Conservation (phyloP, 768 basidiomycete genomes). For the Tylopilus subfusipes region DNA sequence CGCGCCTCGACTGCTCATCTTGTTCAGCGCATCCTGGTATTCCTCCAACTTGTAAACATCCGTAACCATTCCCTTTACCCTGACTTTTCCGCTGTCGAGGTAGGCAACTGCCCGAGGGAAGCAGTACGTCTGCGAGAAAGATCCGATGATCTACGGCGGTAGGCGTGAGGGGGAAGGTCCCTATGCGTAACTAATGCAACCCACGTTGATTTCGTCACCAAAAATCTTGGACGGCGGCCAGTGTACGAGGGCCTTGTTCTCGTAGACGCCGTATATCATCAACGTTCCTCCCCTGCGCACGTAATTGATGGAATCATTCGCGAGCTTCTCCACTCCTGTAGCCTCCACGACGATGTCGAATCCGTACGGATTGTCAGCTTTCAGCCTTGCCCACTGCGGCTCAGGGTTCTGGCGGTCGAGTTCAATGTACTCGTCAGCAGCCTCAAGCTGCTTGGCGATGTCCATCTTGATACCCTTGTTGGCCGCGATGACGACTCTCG, state of each 20-base stretch:
- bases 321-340: slow-evolving; percentile 81
- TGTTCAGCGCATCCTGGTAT: slow-evolving; percentile 67
- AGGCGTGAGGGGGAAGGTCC: background rate
- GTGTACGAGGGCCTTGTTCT: slow-evolving; percentile 76
- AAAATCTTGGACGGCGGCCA: slow-evolving; percentile 87
- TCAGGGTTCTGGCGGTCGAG: slow-evolving; percentile 73
- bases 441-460: slow-evolving; percentile 73
- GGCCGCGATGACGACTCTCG: slow-evolving; percentile 76
- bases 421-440: slow-evolving; percentile 83
- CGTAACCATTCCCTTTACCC: slow-evolving; percentile 75
- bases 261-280: slow-evolving; percentile 90
- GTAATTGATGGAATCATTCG: slow-evolving; percentile 87
- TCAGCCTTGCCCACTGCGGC: slow-evolving; percentile 77
- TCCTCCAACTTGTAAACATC: slow-evolving; percentile 66
- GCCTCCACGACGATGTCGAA: slow-evolving; percentile 86
- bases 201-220: slow-evolving; percentile 62
- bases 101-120: slow-evolving; percentile 91
- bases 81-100: slow-evolving; percentile 82
- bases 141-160: slow-evolving; percentile 70
- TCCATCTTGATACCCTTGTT: slow-evolving; percentile 92
- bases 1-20: slow-evolving; percentile 62
- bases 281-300: slow-evolving; percentile 81
- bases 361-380: slow-evolving; percentile 78
- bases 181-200: background rate
- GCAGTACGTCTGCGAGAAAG: slow-evolving; percentile 84